Evolutionary conservation across 768 basidiomycete genomes (phyloP).

Genomic region (Termitomyces sp.): DNA sequence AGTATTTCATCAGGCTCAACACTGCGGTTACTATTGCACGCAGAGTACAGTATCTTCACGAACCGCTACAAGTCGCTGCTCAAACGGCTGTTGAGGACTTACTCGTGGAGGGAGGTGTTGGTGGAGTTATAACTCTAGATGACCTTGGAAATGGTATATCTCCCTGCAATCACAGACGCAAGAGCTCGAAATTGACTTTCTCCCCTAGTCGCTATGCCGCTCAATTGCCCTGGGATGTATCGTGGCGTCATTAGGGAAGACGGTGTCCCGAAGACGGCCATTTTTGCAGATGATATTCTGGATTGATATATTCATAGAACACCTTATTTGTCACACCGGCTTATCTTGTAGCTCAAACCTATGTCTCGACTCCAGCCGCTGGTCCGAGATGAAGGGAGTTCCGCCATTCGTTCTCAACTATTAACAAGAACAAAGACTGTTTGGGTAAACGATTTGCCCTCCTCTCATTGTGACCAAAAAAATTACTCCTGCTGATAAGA

Average conservation of each 20-base stretch:
- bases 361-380: neutral
- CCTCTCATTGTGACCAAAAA: neutral
- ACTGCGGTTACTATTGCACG: conserved; percentile 66
- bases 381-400: neutral
- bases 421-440: neutral
- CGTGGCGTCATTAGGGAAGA: conserved; percentile 71
- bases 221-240: conserved; percentile 84
- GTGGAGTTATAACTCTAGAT: conserved; percentile 78
- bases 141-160: conserved; percentile 61
- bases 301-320: conserved; percentile 12
- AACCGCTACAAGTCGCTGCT: conserved; percentile 58
- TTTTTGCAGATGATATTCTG: conserved; percentile 69
- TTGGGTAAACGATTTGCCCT: neutral
- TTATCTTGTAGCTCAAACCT: neutral
- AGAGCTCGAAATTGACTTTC: neutral
- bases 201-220: conserved; percentile 61
- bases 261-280: conserved; percentile 70
- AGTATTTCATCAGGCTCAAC: conserved; percentile 78
- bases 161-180: neutral
- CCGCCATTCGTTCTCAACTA: neutral
- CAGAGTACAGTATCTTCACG: conserved; percentile 59
- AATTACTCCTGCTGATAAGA: neutral
- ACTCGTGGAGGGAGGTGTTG: conserved; percentile 55
- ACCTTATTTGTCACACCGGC: neutral
- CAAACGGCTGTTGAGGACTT: conserved; percentile 58